Percentiles rank a stretch among this genome's conserved stretches.
Conservation (phyloP, 352 stramenopile species). For the Pythium sukuiense region DNA sequence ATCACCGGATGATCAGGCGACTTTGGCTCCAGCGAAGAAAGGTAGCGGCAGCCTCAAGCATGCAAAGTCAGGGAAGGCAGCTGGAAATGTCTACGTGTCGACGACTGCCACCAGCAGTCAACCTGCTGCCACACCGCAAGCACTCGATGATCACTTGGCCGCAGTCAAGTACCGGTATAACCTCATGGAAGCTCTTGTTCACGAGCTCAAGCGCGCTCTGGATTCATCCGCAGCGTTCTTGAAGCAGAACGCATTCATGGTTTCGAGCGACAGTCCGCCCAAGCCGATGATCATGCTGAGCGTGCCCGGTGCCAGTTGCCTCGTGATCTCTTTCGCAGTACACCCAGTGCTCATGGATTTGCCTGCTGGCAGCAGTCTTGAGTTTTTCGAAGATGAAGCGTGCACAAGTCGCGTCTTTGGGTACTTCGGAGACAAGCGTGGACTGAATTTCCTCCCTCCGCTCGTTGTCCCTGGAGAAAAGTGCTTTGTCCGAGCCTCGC, state of each 20-base stretch:
- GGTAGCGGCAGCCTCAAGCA: constrained; percentile 6
- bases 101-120: not conserved
- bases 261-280: constrained; percentile 68
- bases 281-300: constrained; percentile 59
- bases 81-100: not conserved
- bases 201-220: constrained; percentile 52
- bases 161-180: constrained; percentile 56
- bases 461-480: constrained; percentile 57
- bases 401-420: constrained; percentile 67
- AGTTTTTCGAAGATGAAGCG: constrained; percentile 67
- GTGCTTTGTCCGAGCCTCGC: constrained; percentile 65
- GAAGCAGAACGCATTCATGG: constrained; percentile 53
- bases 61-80: constrained; percentile 10
- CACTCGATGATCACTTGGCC: not conserved
- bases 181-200: constrained; percentile 59
- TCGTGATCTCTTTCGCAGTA: constrained; percentile 78
- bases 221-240: constrained; percentile 50
- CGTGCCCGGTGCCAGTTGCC: constrained; percentile 59
- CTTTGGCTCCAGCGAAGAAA: constrained; percentile 4
- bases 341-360: constrained; percentile 83
- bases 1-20: not conserved
- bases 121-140: not conserved
- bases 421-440: constrained; percentile 75
- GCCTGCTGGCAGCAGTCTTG: constrained; percentile 60
- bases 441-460: constrained; percentile 63